Percentiles rank a stretch among this genome's conserved stretches.
Conservation (phyloP, 495 filamentous ascomycete genomes). For the Xylaria nigripes region DNA sequence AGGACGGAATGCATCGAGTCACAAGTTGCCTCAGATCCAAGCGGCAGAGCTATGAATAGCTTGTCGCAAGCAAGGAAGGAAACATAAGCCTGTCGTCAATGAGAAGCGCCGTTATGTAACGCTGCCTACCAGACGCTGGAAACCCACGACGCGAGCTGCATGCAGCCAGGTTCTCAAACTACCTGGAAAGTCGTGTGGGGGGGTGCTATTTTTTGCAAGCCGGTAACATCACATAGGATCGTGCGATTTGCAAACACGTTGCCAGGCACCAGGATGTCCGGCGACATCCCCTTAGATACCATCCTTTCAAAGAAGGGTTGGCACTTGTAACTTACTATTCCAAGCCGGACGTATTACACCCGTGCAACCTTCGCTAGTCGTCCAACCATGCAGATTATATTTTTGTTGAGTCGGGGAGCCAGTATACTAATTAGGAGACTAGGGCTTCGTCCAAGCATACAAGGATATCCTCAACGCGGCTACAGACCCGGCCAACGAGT, state of each 20-base stretch:
- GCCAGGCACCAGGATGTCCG: neutral
- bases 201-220: neutral
- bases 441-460: conserved; percentile 50
- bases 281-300: neutral
- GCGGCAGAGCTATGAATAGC: neutral
- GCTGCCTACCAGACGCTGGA: no score
- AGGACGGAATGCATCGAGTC: neutral
- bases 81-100: neutral
- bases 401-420: neutral
- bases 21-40: neutral
- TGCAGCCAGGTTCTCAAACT: neutral
- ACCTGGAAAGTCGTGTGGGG: neutral
- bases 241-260: neutral
- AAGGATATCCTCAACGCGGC: conserved; percentile 37
- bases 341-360: neutral
- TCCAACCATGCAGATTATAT: neutral
- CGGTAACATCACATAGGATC: neutral
- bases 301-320: neutral
- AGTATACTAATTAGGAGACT: neutral
- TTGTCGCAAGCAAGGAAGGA: neutral
- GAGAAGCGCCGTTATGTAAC: neutral
- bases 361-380: neutral
- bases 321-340: neutral
- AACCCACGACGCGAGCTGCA: neutral
- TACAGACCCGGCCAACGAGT: conserved; percentile 25